phyloP scores from a whole-genome alignment of 2,329 filamentous ascomycete species.

The Colletotrichum musicola region DNA sequence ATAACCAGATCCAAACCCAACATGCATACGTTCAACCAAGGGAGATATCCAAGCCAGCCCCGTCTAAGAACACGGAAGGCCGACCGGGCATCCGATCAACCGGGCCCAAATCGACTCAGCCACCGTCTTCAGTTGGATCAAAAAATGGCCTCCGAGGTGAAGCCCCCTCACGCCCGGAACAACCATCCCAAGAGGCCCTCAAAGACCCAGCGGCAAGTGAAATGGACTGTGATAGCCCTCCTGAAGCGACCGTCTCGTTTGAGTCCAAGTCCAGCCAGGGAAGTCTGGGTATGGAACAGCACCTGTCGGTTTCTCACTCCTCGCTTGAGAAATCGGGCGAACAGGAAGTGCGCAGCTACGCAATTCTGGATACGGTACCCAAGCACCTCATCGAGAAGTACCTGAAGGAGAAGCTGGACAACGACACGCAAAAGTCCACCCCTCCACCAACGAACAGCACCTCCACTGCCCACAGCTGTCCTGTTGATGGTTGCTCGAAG shows the following conservation, averaged over 20 bases:
- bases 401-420: constrained; percentile 41
- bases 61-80: not conserved
- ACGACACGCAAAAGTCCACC: constrained; percentile 71
- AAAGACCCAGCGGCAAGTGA: not conserved
- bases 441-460: not conserved
- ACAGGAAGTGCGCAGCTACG: constrained; percentile 29
- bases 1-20: not conserved
- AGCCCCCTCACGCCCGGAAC: not conserved
- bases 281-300: not conserved
- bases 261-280: not conserved
- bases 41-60: constrained; percentile 24
- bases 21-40: constrained; percentile 19
- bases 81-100: not conserved
- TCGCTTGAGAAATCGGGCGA: constrained; percentile 4
- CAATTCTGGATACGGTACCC: constrained; percentile 45
- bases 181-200: not conserved
- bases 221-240: constrained; percentile 6
- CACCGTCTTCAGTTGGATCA: not conserved
- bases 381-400: constrained; percentile 49
- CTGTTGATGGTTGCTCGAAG: constrained; percentile 56
- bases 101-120: not conserved
- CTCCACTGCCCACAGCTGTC: constrained; percentile 24
- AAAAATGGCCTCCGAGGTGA: not conserved
- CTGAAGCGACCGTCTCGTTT: not conserved
- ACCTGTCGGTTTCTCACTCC: not conserved